These are phyloP conservation scores for Gleditsia sinensis DNA, from an alignment of 306 rosid genomes.

Conservation along the genomic window DNA sequence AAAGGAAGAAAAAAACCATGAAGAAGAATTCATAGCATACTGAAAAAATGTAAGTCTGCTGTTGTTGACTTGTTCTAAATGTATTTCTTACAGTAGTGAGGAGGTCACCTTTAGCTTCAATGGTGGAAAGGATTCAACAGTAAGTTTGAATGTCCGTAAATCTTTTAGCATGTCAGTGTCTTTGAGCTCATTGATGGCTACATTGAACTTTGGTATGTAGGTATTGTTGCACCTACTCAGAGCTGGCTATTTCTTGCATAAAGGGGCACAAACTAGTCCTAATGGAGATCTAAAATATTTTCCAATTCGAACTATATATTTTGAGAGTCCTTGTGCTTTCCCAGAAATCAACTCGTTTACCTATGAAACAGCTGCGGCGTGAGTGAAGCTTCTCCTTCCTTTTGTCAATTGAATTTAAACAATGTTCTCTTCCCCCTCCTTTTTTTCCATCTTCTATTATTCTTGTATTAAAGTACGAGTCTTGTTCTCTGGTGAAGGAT, in stretches of 20 bases:
- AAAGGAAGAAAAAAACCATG: neutral
- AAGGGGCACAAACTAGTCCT: conserved; percentile 59
- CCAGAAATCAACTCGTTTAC: conserved; percentile 89
- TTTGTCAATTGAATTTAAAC: conserved; percentile 5
- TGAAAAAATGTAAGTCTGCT: conserved; percentile 23
- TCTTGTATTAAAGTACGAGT: conserved; percentile 13
- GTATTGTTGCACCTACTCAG: conserved; percentile 91
- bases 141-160: conserved; percentile 50
- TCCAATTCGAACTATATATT: conserved; percentile 88
- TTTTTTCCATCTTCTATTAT: neutral
- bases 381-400: conserved; percentile 44
- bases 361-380: conserved; percentile 70
- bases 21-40: neutral
- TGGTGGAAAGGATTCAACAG: conserved; percentile 98
- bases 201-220: conserved; percentile 51
- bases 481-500: neutral
- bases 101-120: conserved; percentile 97
- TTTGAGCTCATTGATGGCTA: conserved; percentile 29
- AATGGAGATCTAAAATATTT: conserved; percentile 58
- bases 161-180: conserved; percentile 21
- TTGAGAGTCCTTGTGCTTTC: conserved; percentile 78
- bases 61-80: conserved; percentile 20
- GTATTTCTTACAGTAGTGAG: conserved; percentile 62
- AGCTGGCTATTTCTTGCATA: conserved; percentile 88
- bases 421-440: neutral